Percentiles rank a stretch among this genome's conserved stretches.
Evolutionary conservation across 176 grass and related monocot species (phyloP).

Genomic region (Zizania latifolia): DNA sequence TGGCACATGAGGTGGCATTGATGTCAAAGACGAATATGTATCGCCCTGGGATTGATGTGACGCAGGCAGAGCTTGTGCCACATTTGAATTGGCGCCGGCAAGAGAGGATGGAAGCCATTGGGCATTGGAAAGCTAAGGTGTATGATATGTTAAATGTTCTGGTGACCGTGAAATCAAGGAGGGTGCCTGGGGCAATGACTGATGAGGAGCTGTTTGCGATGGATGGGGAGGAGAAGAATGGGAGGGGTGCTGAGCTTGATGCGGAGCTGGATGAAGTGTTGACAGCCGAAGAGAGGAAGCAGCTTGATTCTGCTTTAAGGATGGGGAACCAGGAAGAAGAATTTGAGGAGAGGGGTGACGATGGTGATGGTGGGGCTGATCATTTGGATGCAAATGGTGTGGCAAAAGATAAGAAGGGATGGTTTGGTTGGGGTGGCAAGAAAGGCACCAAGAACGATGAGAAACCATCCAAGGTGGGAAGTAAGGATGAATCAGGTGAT

Average conservation of each 20-base stretch:
- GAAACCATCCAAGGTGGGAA: conserved; percentile 31
- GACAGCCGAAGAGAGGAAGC: conserved; percentile 85
- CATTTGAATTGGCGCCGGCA: conserved; percentile 92
- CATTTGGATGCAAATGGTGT: conserved; percentile 40
- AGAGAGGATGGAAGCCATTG: conserved; percentile 62
- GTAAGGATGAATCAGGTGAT: conserved; percentile 55
- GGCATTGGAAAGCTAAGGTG: conserved; percentile 91
- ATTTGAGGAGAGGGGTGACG: conserved; percentile 44
- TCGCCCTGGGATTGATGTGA: conserved; percentile 85
- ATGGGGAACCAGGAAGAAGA: conserved; percentile 62
- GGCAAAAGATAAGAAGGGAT: conserved; percentile 77
- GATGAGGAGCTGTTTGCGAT: conserved; percentile 86
- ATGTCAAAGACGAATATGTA: conserved; percentile 99
- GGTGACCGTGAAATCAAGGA: conserved; percentile 86
- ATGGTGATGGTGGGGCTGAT: conserved; percentile 32
- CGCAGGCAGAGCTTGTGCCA: conserved; percentile 82
- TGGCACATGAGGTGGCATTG: conserved; percentile 79
- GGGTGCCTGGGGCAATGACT: conserved; percentile 89
- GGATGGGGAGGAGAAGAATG: conserved; percentile 67
- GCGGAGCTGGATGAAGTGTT: conserved; percentile 71
- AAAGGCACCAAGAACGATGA: conserved; percentile 55
- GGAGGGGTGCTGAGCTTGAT: conserved; percentile 47
- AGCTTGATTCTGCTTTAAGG: conserved; percentile 81
- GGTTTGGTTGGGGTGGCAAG: conserved; percentile 81
- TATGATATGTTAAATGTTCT: conserved; percentile 88